Base-by-base conservation (phyloP, 164 flowering plant genomes). In the Macadamia tetraphylla region DNA sequence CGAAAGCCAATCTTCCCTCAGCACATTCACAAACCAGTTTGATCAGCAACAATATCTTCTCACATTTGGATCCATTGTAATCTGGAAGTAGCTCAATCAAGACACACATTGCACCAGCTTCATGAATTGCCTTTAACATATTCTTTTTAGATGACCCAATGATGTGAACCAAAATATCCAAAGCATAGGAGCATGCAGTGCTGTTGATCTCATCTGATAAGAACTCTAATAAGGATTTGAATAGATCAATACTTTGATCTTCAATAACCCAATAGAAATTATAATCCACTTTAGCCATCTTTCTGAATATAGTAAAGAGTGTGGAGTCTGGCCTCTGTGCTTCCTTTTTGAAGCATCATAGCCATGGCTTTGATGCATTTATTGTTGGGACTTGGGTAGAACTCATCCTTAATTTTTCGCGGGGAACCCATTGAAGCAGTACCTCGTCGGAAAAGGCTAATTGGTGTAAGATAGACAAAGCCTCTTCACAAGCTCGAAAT, bases 401-500 rank as follows among this genome's bases (percentile, higher is more conserved):
- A 23, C 23, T 23, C 23, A 23, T 23, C 23, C 23, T 23, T 23
- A 0, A 23, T 0, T 23, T 23, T 23, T 23, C 23, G 23, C 23
- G 23, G 23, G 23, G 79, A 79, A 29, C 87, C 48, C 57, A 80
- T 13, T 66, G 48, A 9, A 76, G 18, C 0, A 70, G 46, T 0
- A 75, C 79, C 3, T 74, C 82, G 2, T 73, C 75, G 0, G 78
- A 70, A 1, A 77, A 42, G 0, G 79, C 76, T 32, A 89, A 78
- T 23, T 68, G 72, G 42, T 80, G 66, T 1, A 89, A 61, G 18
- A 87, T 66, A 1, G 77, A 82, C 12, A 89, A 11, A n/a, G 88
- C 91, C 72, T 87, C 92, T 61, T 89, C 95, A 57, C 86, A 84
- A 17, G 88, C 85, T 53, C 83, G 77, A 57, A 86, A 86, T 1